Conservation (phyloP, 768 basidiomycete species). For the Cantharellus anzutake region DNA sequence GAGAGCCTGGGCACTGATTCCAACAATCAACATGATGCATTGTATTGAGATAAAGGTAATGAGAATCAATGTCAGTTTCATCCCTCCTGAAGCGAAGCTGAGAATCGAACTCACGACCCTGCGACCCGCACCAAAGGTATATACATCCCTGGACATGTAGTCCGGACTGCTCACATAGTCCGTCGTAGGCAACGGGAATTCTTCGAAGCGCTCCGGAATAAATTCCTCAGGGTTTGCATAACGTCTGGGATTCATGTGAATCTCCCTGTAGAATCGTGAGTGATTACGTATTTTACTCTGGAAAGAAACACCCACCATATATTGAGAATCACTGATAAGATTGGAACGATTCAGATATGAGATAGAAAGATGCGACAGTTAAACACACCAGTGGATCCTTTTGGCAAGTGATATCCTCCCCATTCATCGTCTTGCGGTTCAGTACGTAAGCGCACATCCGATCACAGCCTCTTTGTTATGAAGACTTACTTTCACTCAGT, state of each 20-base stretch:
- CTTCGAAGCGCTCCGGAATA: background rate
- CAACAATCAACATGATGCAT: background rate
- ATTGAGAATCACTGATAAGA: background rate
- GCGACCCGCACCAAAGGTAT: background rate
- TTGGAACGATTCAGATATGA: background rate
- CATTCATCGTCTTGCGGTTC: background rate
- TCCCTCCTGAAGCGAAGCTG: background rate
- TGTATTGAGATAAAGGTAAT: background rate
- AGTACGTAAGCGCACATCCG: background rate
- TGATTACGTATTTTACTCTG: background rate
- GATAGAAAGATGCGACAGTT: background rate
- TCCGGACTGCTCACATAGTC: background rate
- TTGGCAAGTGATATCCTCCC: background rate
- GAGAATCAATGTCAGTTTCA: background rate
- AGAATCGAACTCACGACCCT: background rate
- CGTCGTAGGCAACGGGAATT: background rate
- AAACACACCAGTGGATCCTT: background rate
- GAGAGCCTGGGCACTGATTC: background rate
- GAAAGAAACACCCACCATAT: background rate
- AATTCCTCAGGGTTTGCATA: background rate
- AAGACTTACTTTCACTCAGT: background rate
- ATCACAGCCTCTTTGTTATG: too few relatives aligned
- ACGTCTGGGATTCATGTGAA: background rate
- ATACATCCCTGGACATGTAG: background rate
- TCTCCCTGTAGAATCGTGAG: background rate